Conservation (phyloP, 768 basidiomycete species). For the Thelephora aurantiotincta region DNA sequence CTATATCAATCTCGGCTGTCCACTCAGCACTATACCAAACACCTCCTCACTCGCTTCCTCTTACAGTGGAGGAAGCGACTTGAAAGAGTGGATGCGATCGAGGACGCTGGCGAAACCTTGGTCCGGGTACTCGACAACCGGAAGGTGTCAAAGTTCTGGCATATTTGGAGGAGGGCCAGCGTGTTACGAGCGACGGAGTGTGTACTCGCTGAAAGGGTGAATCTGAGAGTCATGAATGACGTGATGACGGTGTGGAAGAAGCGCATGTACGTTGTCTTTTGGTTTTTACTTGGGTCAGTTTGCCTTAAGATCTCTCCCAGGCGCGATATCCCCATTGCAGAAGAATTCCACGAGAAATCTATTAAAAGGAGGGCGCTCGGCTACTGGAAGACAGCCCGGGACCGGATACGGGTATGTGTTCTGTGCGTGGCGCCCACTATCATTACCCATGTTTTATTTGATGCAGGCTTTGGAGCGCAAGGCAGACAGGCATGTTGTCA, state of each 20-base stretch:
- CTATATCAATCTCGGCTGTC: conserved; percentile 36
- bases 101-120: conserved; percentile 36
- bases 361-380: conserved; percentile 32
- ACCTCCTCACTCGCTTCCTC: conserved; percentile 29
- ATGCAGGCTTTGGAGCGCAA: conserved; percentile 39
- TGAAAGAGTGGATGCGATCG: conserved; percentile 26
- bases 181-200: conserved; percentile 32
- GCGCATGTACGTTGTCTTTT: conserved; percentile 28
- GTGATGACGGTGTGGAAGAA: conserved; percentile 44
- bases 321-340: conserved; percentile 27
- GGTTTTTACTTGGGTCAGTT: not conserved
- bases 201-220: conserved; percentile 27
- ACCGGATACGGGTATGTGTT: conserved; percentile 34
- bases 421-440: too few relatives aligned
- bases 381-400: conserved; percentile 41
- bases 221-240: conserved; percentile 32
- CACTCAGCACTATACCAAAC: conserved; percentile 33
- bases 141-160: conserved; percentile 31
- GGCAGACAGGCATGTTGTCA: conserved; percentile 38
- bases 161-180: conserved; percentile 37
- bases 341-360: conserved; percentile 24
- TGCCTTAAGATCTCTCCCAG: conserved; percentile 19
- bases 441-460: not conserved
- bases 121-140: conserved; percentile 23
- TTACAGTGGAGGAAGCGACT: conserved; percentile 39